These are phyloP conservation scores for Tricholoma hemisulphureum DNA, from an alignment of 768 basidiomycete genomes.

Conservation along the genomic window DNA sequence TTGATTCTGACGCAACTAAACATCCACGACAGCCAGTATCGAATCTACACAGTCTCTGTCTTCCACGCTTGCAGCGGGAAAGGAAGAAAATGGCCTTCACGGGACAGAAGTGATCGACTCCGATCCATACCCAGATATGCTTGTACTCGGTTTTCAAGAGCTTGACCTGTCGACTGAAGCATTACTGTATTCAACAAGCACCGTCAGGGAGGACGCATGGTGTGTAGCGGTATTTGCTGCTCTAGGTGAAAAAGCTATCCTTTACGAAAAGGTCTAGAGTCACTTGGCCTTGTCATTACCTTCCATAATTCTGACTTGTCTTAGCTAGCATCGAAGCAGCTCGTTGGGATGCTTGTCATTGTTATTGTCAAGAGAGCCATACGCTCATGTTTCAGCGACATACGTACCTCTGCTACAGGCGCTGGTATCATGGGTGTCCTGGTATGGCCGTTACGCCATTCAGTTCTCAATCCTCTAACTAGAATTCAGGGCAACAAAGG, in stretches of 20 bases:
- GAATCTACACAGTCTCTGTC: neutral
- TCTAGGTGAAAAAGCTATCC: slow-evolving; percentile 61
- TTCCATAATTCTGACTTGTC: neutral
- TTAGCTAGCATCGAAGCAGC: slow-evolving; percentile 72
- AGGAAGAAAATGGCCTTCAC: neutral
- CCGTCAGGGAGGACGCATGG: slow-evolving; percentile 72
- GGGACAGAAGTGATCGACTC: slow-evolving; percentile 20
- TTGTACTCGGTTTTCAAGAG: slow-evolving; percentile 81
- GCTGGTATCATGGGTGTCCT: slow-evolving; percentile 78
- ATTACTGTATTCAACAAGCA: slow-evolving; percentile 64
- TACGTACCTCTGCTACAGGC: slow-evolving; percentile 54
- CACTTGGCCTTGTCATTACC: neutral
- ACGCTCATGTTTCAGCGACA: slow-evolving; percentile 48
- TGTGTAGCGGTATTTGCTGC: slow-evolving; percentile 60
- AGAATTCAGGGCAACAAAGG: slow-evolving; percentile 77
- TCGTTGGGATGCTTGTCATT: slow-evolving; percentile 81
- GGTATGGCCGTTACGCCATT: slow-evolving; percentile 41
- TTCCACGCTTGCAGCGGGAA: neutral
- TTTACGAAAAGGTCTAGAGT: slow-evolving; percentile 62
- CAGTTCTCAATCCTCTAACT: neutral
- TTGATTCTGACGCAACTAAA: neutral
- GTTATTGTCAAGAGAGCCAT: slow-evolving; percentile 60
- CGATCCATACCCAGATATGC: slow-evolving; percentile 56
- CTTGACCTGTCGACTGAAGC: slow-evolving; percentile 78
- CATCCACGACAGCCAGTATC: neutral